These are phyloP conservation scores for Cyclotella choctawhatcheeana DNA, from an alignment of 108 stramenopile genomes.

Conservation along the genomic window DNA sequence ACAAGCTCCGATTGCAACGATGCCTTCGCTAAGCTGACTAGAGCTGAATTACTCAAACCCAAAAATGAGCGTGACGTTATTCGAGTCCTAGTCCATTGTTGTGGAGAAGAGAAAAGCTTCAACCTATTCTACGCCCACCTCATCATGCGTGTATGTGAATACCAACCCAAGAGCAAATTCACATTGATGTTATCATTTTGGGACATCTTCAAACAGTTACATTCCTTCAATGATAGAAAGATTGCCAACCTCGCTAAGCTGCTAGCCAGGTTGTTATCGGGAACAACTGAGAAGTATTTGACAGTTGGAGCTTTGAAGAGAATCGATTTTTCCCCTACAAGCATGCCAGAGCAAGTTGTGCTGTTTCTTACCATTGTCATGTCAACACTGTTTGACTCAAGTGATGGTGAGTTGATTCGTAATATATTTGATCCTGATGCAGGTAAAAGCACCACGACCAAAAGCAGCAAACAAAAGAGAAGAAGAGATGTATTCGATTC, in stretches of 20 bases:
- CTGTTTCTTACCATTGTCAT: slow-evolving; percentile 84
- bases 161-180: slow-evolving; percentile 87
- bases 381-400: slow-evolving; percentile 72
- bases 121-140: slow-evolving; percentile 95
- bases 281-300: slow-evolving; percentile 64
- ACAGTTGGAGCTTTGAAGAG: slow-evolving; percentile 74
- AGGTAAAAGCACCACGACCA: neutral
- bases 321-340: slow-evolving; percentile 78
- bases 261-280: slow-evolving; percentile 84
- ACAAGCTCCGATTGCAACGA: slow-evolving; percentile 90
- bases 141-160: slow-evolving; percentile 89
- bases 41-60: slow-evolving; percentile 84
- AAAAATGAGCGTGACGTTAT: slow-evolving; percentile 90
- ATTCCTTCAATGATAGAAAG: slow-evolving; percentile 70
- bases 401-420: slow-evolving; percentile 49
- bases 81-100: slow-evolving; percentile 93
- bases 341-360: slow-evolving; percentile 68
- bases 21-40: slow-evolving; percentile 92
- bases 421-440: slow-evolving; percentile 63
- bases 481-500: slow-evolving; percentile 32
- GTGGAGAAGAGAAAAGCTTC: slow-evolving; percentile 89
- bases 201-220: slow-evolving; percentile 94
- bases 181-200: slow-evolving; percentile 94
- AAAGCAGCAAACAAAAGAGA: slow-evolving; percentile 12
- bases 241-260: slow-evolving; percentile 92